A percentile compares a stretch with the other conserved stretches of the same genome.
phyloP scores from a whole-genome alignment of 2,329 filamentous ascomycete species.

The Aspergillus brasiliensis region DNA sequence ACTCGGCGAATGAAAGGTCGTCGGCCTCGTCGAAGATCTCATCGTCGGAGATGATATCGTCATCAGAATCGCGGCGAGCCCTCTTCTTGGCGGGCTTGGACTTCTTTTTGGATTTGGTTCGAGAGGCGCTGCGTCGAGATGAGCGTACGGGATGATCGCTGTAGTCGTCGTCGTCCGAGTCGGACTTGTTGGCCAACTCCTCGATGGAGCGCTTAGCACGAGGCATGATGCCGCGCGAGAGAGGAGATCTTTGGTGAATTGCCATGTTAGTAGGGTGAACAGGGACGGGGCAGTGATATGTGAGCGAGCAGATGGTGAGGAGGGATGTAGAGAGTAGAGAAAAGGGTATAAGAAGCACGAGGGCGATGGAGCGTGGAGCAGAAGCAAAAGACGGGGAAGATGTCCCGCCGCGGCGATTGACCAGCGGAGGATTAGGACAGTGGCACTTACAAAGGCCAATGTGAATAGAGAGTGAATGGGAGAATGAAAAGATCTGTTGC shows the following conservation, averaged over 20 bases:
- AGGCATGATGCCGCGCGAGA: slow-evolving; percentile 31
- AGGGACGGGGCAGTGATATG: not conserved
- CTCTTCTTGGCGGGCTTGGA: slow-evolving; percentile 38
- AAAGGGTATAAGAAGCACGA: not conserved
- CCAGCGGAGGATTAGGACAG: not conserved
- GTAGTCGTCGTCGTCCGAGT: slow-evolving; percentile 50
- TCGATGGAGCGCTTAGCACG: slow-evolving; percentile 45
- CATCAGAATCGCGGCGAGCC: slow-evolving; percentile 51
- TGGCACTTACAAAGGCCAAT: not conserved
- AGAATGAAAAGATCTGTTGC: not conserved
- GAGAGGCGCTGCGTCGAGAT: slow-evolving; percentile 29
- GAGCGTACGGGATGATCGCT: slow-evolving; percentile 37
- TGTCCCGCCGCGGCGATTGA: not conserved
- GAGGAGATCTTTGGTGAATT: not conserved
- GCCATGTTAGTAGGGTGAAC: slow-evolving; percentile 4
- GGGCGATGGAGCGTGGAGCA: not conserved
- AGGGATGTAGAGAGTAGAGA: not conserved
- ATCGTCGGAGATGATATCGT: slow-evolving; percentile 43
- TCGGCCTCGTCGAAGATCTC: slow-evolving; percentile 41
- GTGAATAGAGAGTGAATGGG: not conserved
- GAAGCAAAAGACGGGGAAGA: not conserved
- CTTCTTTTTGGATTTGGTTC: slow-evolving; percentile 38
- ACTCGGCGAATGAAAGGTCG: slow-evolving; percentile 48
- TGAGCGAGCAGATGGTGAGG: not conserved
- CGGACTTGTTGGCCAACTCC: slow-evolving; percentile 47